phyloP scores from a whole-genome alignment of 352 stramenopile species.

The Phytophthora podocarpi region DNA sequence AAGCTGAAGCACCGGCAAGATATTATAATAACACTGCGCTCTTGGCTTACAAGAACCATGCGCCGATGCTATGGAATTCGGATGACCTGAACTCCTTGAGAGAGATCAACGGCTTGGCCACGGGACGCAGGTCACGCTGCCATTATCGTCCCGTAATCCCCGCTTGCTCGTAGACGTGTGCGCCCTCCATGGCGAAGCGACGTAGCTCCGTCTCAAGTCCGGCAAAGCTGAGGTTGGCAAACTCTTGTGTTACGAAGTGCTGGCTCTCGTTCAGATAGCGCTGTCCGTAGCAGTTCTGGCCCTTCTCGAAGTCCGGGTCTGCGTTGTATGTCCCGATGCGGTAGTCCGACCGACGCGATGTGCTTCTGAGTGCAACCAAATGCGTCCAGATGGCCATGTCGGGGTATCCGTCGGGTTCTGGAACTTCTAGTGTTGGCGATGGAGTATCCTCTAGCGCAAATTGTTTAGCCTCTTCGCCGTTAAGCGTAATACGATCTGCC shows the following conservation, averaged over 20 bases:
- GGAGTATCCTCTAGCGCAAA: constrained; percentile 11
- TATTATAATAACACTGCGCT: too few relatives aligned
- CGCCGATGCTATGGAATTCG: too few relatives aligned
- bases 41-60: too few relatives aligned
- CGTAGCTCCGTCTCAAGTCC: constrained; percentile 41
- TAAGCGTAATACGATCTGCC: constrained; percentile 18
- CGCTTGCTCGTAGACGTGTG: constrained; percentile 24
- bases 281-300: constrained; percentile 64
- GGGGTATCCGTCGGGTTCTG: constrained; percentile 30
- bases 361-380: constrained; percentile 57
- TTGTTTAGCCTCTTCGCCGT: neutral
- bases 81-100: too few relatives aligned
- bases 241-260: constrained; percentile 42
- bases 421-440: constrained; percentile 24
- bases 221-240: constrained; percentile 37
- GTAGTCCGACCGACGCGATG: constrained; percentile 43
- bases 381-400: constrained; percentile 70
- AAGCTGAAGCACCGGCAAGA: too few relatives aligned
- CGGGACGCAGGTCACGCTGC: neutral
- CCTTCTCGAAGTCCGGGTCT: constrained; percentile 38
- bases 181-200: constrained; percentile 38
- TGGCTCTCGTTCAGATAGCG: constrained; percentile 33
- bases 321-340: constrained; percentile 55
- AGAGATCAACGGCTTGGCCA: too few relatives aligned
- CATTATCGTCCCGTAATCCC: constrained; percentile 21